A percentile compares a stretch with the other conserved stretches of the same genome.
phyloP scores from a whole-genome alignment of 164 flowering plant genomes.

The Litsea cubeba region DNA sequence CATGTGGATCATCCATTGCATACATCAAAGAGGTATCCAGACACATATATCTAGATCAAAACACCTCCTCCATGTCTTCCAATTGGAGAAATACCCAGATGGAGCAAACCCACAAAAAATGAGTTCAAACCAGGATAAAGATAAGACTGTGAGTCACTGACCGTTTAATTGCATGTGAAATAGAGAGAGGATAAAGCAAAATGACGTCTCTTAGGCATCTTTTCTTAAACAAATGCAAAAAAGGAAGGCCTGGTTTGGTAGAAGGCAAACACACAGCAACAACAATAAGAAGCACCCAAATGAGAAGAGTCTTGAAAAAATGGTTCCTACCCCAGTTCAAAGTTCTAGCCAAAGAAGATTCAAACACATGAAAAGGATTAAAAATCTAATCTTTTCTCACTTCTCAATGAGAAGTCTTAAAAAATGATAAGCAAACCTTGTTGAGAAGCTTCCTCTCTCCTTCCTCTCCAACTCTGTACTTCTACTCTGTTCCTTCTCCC shows the following conservation, averaged over 20 bases:
- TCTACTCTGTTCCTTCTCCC: background rate
- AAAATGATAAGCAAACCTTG: background rate
- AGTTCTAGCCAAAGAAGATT: background rate
- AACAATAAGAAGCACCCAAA: background rate
- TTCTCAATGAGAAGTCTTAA: background rate
- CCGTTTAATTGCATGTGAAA: background rate
- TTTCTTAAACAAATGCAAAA: conserved; percentile 4
- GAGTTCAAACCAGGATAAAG: conserved; percentile 9
- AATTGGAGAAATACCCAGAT: conserved; percentile 22
- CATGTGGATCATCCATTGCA: conserved; percentile 19
- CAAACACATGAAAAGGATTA: background rate
- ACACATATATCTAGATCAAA: conserved; percentile 15
- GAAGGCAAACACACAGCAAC: conserved; percentile 11
- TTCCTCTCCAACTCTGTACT: background rate
- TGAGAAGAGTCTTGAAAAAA: background rate
- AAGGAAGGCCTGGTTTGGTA: conserved; percentile 21
- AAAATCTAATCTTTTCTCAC: background rate
- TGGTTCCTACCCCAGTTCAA: background rate
- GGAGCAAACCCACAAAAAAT: conserved; percentile 14
- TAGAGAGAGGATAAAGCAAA: conserved; percentile 2
- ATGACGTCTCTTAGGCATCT: conserved; percentile 5
- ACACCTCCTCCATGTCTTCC: conserved; percentile 5
- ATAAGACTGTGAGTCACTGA: conserved; percentile 7
- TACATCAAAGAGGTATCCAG: background rate
- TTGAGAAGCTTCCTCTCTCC: background rate